Evolutionary conservation across 805 yeast genomes (phyloP), one percentile per base, ranked within the genome.

Genomic region (Lipomyces japonicus): DNA sequence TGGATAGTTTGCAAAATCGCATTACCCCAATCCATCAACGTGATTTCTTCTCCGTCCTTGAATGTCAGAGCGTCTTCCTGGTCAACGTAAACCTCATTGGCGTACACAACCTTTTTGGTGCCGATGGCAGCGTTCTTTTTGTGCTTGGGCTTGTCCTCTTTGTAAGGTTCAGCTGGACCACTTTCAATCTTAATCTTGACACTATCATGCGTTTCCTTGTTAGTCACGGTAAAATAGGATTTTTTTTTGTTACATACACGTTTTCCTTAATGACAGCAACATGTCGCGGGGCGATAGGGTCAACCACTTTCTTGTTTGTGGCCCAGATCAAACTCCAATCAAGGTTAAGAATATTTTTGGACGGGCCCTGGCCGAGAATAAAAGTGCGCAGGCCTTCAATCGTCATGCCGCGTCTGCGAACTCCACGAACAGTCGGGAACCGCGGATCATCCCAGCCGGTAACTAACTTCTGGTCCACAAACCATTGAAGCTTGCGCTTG

Each of bases 11-110:
- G 78, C 59, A 90, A 73, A 59, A 91, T 84, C 51, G 81, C 85
- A 68, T 91, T 91, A 77, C 97, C 97, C 97, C 97, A 91, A 72
- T 91, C 97, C 97, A 91, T 91, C 64, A 91, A 78, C n/a, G 97
- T 91, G 57, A 90, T 75, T 74, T 91, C 97, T 72, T 91, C 97
- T 58, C 84, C 86, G 38, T 81, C 91, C 60, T 76, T 80, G 54
- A 83, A 74, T 40, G 90, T 82, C 54, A 71, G 73, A 34, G 85
- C 86, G 70, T 91, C 97, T 25, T 76, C 91, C 73, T 86, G 95
- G 66, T 90, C 97, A 63, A 91, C 75, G 61, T 87, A 71, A 40
- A 86, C 75, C 46, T 80, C 73, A 51, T 80, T 74, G 59, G 79
- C 70, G 69, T 74, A 84, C 60, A 84, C 73, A 40, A 89, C 89